These are phyloP conservation scores for Xylariomycetidae sp. DNA, from an alignment of 2,329 filamentous ascomycete genomes.

Conservation along the genomic window DNA sequence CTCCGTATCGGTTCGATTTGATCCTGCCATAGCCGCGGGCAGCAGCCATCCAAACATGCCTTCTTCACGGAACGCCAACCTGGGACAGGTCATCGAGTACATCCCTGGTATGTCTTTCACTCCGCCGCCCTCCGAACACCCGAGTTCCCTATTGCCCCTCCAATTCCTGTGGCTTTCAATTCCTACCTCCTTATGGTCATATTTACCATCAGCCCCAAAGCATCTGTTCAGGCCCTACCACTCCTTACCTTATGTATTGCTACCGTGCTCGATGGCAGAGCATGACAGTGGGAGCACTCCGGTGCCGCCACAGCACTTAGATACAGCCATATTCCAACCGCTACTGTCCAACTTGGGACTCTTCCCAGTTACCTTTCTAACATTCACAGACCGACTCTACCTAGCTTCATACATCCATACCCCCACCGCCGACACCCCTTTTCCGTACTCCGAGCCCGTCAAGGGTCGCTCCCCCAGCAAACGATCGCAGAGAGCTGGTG, in stretches of 20 bases:
- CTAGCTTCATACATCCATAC: conserved; percentile 84
- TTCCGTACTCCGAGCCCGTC: conserved; percentile 65
- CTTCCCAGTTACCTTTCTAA: conserved; percentile 30
- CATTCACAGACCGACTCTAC: conserved; percentile 76
- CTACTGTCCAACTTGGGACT: conserved; percentile 14
- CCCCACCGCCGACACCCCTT: conserved; percentile 74
- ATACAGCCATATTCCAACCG: conserved; percentile 9
- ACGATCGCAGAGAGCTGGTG: conserved; percentile 60
- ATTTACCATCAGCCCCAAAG: background rate
- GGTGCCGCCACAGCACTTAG: conserved; percentile 20
- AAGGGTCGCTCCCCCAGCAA: conserved; percentile 65
- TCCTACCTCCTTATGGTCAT: background rate
- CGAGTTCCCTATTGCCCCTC: conserved; percentile 4
- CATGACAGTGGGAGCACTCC: conserved; percentile 7
- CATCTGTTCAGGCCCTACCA: too few species aligned
- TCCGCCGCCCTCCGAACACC: conserved; percentile 1
- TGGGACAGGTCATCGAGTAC: conserved; percentile 91
- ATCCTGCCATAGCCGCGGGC: conserved; percentile 4
- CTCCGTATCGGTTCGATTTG: too few species aligned
- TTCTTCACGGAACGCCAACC: conserved; percentile 49
- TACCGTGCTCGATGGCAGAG: conserved; percentile 11
- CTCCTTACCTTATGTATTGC: conserved; percentile 7
- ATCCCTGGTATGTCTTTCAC: conserved; percentile 82
- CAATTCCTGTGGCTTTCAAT: background rate
- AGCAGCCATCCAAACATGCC: conserved; percentile 36